Evolutionary conservation across 305 asterid genomes (phyloP).

Genomic region (Fraxinus velutina): DNA sequence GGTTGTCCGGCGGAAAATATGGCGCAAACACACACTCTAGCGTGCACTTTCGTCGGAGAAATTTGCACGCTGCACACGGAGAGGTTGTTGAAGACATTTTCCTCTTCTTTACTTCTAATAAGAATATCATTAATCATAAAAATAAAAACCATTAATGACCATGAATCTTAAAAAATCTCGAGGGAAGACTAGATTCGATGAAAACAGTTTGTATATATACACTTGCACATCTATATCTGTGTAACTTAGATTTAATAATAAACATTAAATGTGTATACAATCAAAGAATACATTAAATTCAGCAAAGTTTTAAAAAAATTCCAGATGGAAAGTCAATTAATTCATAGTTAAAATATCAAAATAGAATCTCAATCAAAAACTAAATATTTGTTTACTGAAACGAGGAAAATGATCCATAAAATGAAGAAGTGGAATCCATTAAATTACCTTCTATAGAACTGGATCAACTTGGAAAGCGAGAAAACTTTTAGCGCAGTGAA

Average conservation of each 20-base stretch:
- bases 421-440: slow-evolving; percentile 5
- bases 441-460: slow-evolving; percentile 13
- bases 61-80: slow-evolving; percentile 91
- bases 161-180: neutral
- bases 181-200: neutral
- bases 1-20: slow-evolving; percentile 79
- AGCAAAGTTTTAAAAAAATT: slow-evolving; percentile 33
- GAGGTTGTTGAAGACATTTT: slow-evolving; percentile 73
- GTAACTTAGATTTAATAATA: neutral
- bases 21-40: slow-evolving; percentile 87
- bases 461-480: slow-evolving; percentile 42
- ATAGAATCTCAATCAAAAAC: neutral
- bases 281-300: slow-evolving; percentile 10
- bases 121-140: slow-evolving; percentile 18
- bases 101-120: slow-evolving; percentile 17
- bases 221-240: slow-evolving; percentile 21
- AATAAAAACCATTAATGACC: neutral
- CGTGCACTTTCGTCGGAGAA: slow-evolving; percentile 79
- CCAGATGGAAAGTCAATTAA: slow-evolving; percentile 6
- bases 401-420: slow-evolving; percentile 1
- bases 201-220: neutral
- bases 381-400: slow-evolving; percentile 6
- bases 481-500: slow-evolving; percentile 17
- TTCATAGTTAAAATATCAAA: neutral
- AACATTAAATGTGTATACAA: neutral